Evolutionary conservation across 202 grass and related monocot genomes (phyloP).

Genomic region (Carex arenaria): DNA sequence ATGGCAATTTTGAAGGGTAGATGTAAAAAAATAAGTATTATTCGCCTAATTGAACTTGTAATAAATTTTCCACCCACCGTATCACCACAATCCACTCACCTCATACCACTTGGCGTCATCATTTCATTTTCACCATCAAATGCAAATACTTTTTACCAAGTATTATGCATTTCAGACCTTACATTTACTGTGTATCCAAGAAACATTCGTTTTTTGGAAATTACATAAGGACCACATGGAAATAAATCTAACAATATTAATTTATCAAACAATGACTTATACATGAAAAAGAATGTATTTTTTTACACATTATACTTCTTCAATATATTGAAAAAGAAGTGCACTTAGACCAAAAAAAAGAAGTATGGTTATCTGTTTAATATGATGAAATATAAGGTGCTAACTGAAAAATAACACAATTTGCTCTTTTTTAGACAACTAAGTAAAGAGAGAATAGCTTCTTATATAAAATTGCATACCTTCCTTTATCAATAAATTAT

Average conservation of each 20-base stretch:
- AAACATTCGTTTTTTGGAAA: not conserved
- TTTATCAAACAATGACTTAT: not conserved
- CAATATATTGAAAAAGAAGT: not conserved
- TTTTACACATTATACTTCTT: not conserved
- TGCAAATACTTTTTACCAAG: not conserved
- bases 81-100: not conserved
- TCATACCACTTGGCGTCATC: not conserved
- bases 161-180: not conserved
- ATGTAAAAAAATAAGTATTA: not conserved
- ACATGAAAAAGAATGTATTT: not conserved
- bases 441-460: constrained; percentile 5
- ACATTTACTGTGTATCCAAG: not conserved
- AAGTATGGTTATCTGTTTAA: not conserved
- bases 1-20: not conserved
- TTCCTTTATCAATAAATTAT: constrained; percentile 11
- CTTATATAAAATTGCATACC: constrained; percentile 11
- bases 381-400: constrained; percentile 12
- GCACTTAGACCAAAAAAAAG: not conserved
- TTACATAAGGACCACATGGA: not conserved
- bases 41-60: not conserved
- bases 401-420: not conserved
- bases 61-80: not conserved
- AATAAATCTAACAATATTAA: not conserved
- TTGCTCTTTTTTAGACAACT: not conserved
- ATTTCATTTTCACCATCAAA: constrained; percentile 15